Percentiles rank a stretch among this genome's conserved stretches.
These are phyloP conservation scores for Ceratocystis cubensis DNA, from an alignment of 2,329 filamentous ascomycete species.

Conservation along the genomic window DNA sequence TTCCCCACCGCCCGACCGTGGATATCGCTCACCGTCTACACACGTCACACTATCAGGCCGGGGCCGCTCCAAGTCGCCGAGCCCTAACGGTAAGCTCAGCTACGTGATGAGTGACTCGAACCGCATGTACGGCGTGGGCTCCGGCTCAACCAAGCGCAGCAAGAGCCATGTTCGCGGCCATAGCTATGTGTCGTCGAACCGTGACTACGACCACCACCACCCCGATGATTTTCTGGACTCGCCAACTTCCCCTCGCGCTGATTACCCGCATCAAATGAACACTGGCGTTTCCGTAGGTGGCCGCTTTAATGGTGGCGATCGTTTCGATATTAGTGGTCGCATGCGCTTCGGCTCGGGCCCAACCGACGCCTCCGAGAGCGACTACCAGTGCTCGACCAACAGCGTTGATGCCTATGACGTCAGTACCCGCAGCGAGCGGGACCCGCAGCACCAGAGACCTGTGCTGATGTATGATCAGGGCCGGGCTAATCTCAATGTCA, in stretches of 20 bases:
- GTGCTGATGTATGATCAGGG: conserved; percentile 11
- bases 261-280: neutral
- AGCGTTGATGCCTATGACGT: neutral
- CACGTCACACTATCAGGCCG: neutral
- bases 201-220: conserved; percentile 10
- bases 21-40: neutral
- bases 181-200: conserved; percentile 10
- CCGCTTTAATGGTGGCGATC: neutral
- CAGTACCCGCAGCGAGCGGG: neutral
- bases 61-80: conserved; percentile 6
- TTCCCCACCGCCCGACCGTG: conserved; percentile 5
- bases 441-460: conserved; percentile 10
- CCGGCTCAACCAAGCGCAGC: neutral
- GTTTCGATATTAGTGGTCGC: neutral
- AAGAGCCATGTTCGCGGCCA: conserved; percentile 5
- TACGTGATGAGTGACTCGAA: neutral
- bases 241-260: neutral
- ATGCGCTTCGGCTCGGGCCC: neutral
- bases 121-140: neutral
- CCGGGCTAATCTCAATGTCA: conserved; percentile 10
- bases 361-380: neutral
- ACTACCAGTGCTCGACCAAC: neutral
- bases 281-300: neutral
- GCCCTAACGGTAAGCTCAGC: neutral
- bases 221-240: neutral